These are phyloP conservation scores for Saccharomycopsis sp. DNA, from an alignment of 805 yeast genomes.

Conservation along the genomic window DNA sequence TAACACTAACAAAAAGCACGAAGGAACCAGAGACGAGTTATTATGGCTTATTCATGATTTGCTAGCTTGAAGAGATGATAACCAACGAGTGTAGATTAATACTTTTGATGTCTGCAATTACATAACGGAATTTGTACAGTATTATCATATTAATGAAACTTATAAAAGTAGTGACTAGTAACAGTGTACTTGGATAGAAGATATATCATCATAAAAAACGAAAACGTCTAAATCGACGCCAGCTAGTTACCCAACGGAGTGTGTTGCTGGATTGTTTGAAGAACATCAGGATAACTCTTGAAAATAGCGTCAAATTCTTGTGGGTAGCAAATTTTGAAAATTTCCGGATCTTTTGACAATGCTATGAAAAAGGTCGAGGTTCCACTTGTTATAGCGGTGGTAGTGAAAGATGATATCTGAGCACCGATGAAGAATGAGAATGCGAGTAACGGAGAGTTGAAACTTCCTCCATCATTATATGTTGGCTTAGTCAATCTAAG, in stretches of 20 bases:
- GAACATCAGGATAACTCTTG: constrained; percentile 61
- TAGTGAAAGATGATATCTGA: constrained; percentile 67
- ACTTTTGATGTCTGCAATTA: neutral
- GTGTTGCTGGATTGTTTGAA: constrained; percentile 21
- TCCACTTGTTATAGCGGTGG: constrained; percentile 74
- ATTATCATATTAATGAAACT: neutral
- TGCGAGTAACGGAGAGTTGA: constrained; percentile 67
- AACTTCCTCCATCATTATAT: constrained; percentile 53
- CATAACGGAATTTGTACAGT: neutral
- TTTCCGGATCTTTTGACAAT: constrained; percentile 77
- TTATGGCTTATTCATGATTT: constrained; percentile 68
- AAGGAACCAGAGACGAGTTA: constrained; percentile 61
- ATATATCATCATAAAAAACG: neutral
- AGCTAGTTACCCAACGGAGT: neutral
- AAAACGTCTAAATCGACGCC: neutral
- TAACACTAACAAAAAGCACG: constrained; percentile 26
- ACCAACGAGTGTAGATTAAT: too few relatives aligned
- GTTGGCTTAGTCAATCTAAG: constrained; percentile 61
- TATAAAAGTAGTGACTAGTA: neutral
- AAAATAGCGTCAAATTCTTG: constrained; percentile 57
- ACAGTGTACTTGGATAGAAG: neutral
- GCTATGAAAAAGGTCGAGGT: constrained; percentile 80
- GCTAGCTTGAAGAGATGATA: constrained; percentile 34
- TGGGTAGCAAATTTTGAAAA: constrained; percentile 68
- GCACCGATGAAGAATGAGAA: constrained; percentile 66